phyloP scores from a whole-genome alignment of 257 asterid genomes.

The Buddleja alternifolia region DNA sequence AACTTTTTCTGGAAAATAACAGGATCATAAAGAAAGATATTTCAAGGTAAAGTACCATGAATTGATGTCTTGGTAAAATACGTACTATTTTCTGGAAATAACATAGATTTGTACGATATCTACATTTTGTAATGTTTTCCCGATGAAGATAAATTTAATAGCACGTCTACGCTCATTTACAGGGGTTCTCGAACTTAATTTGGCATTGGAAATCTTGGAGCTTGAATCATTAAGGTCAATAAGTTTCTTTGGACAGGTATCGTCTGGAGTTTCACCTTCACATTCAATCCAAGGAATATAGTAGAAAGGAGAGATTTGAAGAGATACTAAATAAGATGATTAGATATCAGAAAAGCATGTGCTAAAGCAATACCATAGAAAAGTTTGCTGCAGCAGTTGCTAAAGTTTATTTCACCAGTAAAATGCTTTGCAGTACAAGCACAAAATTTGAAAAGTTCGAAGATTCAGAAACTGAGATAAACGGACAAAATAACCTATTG shows the following conservation, averaged over 20 bases:
- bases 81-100: constrained; percentile 7
- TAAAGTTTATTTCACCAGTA: constrained; percentile 10
- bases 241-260: constrained; percentile 36
- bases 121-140: constrained; percentile 12
- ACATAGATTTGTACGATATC: not conserved
- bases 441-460: constrained; percentile 6
- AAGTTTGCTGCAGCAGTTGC: constrained; percentile 22
- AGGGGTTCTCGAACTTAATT: constrained; percentile 33
- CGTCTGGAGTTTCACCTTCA: constrained; percentile 44
- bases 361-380: not conserved
- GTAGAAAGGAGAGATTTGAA: constrained; percentile 5
- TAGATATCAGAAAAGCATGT: constrained; percentile 16
- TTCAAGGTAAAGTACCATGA: too few species aligned
- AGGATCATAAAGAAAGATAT: not conserved
- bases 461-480: constrained; percentile 15
- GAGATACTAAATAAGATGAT: constrained; percentile 22
- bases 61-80: too few species aligned
- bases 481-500: not conserved
- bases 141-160: constrained; percentile 52
- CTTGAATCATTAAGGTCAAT: constrained; percentile 36
- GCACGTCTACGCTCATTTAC: constrained; percentile 61
- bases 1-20: constrained; percentile 7
- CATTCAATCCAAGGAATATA: constrained; percentile 28
- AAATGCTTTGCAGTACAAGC: constrained; percentile 24
- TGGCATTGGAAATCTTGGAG: constrained; percentile 32